Evolutionary conservation across 805 yeast genomes (phyloP).

Genomic region (Sugiyamaella lignohabitans): DNA sequence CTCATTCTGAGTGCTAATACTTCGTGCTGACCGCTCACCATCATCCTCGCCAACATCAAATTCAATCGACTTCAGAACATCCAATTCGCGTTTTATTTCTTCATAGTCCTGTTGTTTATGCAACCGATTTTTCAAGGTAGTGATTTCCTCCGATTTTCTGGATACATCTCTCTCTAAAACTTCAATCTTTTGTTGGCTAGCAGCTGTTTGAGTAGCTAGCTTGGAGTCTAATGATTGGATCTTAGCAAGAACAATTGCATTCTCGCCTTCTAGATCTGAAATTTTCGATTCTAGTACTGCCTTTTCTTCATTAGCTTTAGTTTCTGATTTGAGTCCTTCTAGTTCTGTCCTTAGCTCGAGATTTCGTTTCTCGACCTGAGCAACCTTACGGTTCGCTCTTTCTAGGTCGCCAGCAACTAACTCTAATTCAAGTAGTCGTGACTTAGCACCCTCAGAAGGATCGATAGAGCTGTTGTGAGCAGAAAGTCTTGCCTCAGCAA

Average conservation of each 20-base stretch:
- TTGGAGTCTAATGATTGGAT: slow-evolving; percentile 42
- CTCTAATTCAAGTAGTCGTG: slow-evolving; percentile 42
- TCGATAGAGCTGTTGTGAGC: slow-evolving; percentile 10
- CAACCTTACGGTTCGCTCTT: slow-evolving; percentile 55
- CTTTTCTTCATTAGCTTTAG: slow-evolving; percentile 34
- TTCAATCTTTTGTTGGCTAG: slow-evolving; percentile 33
- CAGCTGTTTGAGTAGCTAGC: slow-evolving; percentile 21
- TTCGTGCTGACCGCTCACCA: slow-evolving; percentile 6
- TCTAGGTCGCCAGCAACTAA: slow-evolving; percentile 71
- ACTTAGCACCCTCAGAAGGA: slow-evolving; percentile 14
- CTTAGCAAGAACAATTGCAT: slow-evolving; percentile 53
- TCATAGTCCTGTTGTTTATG: slow-evolving; percentile 62
- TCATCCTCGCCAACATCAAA: slow-evolving; percentile 37
- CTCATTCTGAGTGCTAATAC: not conserved
- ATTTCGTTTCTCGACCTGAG: slow-evolving; percentile 71
- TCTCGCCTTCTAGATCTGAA: slow-evolving; percentile 42
- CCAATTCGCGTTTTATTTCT: slow-evolving; percentile 70
- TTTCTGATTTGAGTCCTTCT: slow-evolving; percentile 39
- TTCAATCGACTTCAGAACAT: slow-evolving; percentile 64
- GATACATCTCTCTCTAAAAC: slow-evolving; percentile 40
- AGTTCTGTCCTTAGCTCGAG: slow-evolving; percentile 65
- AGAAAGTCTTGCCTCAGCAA: slow-evolving; percentile 48
- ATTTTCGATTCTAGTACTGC: slow-evolving; percentile 16
- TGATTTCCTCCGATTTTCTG: slow-evolving; percentile 46
- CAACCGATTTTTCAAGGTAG: slow-evolving; percentile 44